A percentile compares a stretch with the other conserved stretches of the same genome.
phyloP scores from a whole-genome alignment of 331 rosid genomes.

The Malus hybrid region DNA sequence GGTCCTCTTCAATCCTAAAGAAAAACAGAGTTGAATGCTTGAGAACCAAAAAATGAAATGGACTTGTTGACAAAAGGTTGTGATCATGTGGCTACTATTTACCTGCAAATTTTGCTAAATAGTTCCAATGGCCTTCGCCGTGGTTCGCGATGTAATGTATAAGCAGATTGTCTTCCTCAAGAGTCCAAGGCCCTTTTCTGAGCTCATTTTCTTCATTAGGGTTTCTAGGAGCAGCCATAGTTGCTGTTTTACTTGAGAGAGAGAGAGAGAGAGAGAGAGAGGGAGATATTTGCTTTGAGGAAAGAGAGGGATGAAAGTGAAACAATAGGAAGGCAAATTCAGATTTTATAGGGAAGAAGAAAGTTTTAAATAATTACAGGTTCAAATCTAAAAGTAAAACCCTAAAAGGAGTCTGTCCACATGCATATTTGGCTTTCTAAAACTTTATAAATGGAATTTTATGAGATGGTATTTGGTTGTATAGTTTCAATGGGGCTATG shows the following conservation, averaged over 20 bases:
- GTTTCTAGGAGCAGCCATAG: slow-evolving; percentile 43
- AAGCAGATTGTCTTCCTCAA: slow-evolving; percentile 83
- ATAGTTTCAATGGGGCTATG: neutral
- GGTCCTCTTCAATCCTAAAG: slow-evolving; percentile 79
- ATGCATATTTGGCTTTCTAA: slow-evolving; percentile 21
- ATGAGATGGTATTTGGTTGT: slow-evolving; percentile 26
- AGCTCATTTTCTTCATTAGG: slow-evolving; percentile 43
- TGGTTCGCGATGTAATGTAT: slow-evolving; percentile 70
- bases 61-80: neutral
- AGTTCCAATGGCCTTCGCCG: slow-evolving; percentile 95
- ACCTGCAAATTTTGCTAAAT: slow-evolving; percentile 85
- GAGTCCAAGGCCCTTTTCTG: slow-evolving; percentile 93
- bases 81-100: neutral
- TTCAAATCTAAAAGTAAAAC: neutral
- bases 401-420: slow-evolving; percentile 20
- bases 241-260: slow-evolving; percentile 4
- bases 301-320: slow-evolving; percentile 18
- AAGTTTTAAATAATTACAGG: slow-evolving; percentile 2
- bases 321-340: neutral
- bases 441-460: slow-evolving; percentile 27
- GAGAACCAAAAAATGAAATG: neutral
- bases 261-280: neutral
- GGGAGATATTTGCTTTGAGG: neutral
- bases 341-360: slow-evolving; percentile 27
- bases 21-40: neutral